These are phyloP conservation scores for Alternaria brassicicola DNA, from an alignment of 2,329 filamentous ascomycete species.

Conservation along the genomic window DNA sequence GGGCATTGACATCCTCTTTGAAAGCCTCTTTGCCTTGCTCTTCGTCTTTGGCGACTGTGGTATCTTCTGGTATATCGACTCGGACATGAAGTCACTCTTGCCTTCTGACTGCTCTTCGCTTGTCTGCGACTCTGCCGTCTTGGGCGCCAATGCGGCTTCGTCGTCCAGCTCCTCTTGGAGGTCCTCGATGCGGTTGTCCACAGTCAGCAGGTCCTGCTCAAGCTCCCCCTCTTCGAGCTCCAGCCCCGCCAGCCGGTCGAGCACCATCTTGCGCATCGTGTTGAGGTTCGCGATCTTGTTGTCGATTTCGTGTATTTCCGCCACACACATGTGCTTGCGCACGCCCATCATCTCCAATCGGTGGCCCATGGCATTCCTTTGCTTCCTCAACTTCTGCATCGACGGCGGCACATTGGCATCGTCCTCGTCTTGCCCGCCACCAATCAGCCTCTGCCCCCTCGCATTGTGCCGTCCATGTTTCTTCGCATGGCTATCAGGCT, in stretches of 20 bases:
- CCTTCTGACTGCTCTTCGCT: conserved; percentile 63
- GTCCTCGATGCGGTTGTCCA: conserved; percentile 68
- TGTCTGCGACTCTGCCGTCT: conserved; percentile 46
- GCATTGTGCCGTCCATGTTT: conserved; percentile 70
- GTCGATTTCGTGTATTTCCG: conserved; percentile 95
- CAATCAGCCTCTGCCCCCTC: conserved; percentile 75
- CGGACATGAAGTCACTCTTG: conserved; percentile 81
- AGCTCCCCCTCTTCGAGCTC: conserved; percentile 90
- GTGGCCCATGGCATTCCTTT: conserved; percentile 80
- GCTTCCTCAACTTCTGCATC: conserved; percentile 76
- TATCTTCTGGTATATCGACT: conserved; percentile 94
- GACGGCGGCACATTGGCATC: conserved; percentile 66
- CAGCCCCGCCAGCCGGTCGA: conserved; percentile 82
- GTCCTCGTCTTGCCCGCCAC: conserved; percentile 61
- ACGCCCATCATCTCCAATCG: conserved; percentile 89
- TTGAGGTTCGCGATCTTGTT: conserved; percentile 94
- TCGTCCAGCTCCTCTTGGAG: conserved; percentile 65
- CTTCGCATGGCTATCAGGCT: conserved; percentile 60
- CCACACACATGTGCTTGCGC: conserved; percentile 96
- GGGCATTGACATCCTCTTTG: conserved; percentile 83
- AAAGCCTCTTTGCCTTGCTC: conserved; percentile 59
- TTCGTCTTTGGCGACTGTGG: conserved; percentile 60
- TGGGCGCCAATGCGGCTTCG: conserved; percentile 53
- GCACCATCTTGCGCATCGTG: conserved; percentile 88
- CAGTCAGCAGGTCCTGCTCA: conserved; percentile 77